These are phyloP conservation scores for Kodamaea jinghongensis DNA, from an alignment of 805 yeast species.

Conservation along the genomic window DNA sequence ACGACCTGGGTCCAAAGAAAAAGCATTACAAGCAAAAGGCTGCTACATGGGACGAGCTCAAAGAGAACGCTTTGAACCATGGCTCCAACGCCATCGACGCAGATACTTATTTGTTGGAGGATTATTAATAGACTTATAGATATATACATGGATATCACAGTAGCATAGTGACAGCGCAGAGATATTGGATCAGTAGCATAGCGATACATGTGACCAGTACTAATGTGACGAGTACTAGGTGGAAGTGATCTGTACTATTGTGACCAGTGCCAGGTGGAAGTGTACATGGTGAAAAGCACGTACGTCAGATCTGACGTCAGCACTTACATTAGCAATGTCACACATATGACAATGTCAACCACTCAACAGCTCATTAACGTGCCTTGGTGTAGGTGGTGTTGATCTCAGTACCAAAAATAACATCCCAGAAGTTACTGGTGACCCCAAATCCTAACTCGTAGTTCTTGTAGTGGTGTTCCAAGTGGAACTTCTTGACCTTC, in stretches of 20 bases:
- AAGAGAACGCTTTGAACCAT: slow-evolving; percentile 11
- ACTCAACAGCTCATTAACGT: too few relatives aligned
- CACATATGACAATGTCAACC: too few relatives aligned
- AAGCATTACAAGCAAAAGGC: neutral
- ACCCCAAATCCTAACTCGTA: slow-evolving; percentile 97
- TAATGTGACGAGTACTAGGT: too few relatives aligned
- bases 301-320: too few relatives aligned
- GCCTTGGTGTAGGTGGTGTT: slow-evolving; percentile 37
- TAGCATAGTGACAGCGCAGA: too few relatives aligned
- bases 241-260: too few relatives aligned
- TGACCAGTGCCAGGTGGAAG: too few relatives aligned
- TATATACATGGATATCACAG: too few relatives aligned
- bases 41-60: slow-evolving; percentile 4
- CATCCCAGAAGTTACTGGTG: slow-evolving; percentile 92
- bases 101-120: slow-evolving; percentile 12
- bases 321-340: too few relatives aligned
- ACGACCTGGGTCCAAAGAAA: neutral
- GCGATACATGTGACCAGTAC: too few relatives aligned
- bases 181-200: too few relatives aligned
- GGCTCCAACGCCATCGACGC: slow-evolving; percentile 14
- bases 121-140: slow-evolving; percentile 3
- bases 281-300: too few relatives aligned
- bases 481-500: slow-evolving; percentile 80
- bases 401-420: slow-evolving; percentile 79
- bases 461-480: slow-evolving; percentile 97